phyloP scores from a whole-genome alignment of 345 rosid species.

The Pelargonium nanum region DNA sequence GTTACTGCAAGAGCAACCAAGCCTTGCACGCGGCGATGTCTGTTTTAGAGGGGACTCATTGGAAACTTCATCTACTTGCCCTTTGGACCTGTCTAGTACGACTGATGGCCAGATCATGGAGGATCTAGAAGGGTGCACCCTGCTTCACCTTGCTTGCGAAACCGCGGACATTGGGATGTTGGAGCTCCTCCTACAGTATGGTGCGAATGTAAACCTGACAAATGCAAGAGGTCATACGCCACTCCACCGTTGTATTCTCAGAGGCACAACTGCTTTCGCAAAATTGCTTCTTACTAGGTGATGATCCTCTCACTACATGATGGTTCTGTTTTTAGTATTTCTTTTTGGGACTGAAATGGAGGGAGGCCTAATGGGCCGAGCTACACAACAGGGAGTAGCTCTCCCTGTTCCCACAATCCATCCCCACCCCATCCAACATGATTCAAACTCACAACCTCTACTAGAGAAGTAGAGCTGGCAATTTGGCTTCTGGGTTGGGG shows the following conservation, averaged over 20 bases:
- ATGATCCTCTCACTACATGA: conserved; percentile 4
- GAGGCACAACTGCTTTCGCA: conserved; percentile 54
- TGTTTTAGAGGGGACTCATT: conserved; percentile 48
- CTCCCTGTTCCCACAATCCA: no score
- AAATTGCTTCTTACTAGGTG: conserved; percentile 83
- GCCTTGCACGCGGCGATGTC: conserved; percentile 41
- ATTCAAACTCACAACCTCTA: no score
- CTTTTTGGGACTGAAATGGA: no score
- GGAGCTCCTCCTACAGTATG: conserved; percentile 89
- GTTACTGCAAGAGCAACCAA: conserved; percentile 65
- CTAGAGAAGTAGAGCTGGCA: no score
- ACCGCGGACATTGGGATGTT: conserved; percentile 90
- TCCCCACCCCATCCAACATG: no score
- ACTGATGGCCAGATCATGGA: conserved; percentile 41
- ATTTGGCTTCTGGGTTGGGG: no score
- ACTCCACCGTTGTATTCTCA: conserved; percentile 57
- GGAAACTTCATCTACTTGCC: conserved; percentile 59
- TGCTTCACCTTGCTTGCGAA: conserved; percentile 97
- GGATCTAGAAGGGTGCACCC: conserved; percentile 60
- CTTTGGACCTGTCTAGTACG: conserved; percentile 35
- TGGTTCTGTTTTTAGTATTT: background rate
- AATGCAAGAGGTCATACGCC: conserved; percentile 82
- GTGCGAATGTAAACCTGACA: conserved; percentile 64
- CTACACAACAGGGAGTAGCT: no score
- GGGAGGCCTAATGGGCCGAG: background rate